Evolutionary conservation across 108 stramenopile species (phyloP).

Genomic region (Stephanodiscus triporus): DNA sequence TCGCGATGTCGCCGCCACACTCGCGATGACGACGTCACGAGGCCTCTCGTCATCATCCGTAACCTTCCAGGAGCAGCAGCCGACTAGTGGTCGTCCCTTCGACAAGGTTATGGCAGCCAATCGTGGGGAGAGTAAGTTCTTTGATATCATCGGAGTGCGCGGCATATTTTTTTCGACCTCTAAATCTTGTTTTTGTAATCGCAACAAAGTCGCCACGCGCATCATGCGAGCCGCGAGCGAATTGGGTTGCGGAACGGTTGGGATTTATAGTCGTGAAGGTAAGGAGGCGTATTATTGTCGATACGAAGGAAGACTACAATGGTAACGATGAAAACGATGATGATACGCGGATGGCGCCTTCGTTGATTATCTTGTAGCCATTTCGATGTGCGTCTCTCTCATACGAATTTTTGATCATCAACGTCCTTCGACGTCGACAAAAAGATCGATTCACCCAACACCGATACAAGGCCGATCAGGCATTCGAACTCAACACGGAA

Average conservation of each 20-base stretch:
- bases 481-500: conserved; percentile 29
- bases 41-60: background rate
- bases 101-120: conserved; percentile 5
- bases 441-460: conserved; percentile 95
- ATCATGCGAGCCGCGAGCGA: conserved; percentile 81
- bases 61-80: background rate
- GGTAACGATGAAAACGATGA: too few relatives aligned
- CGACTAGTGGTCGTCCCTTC: background rate
- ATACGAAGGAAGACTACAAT: background rate
- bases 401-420: background rate
- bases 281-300: too few relatives aligned
- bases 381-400: background rate
- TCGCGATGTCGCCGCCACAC: background rate
- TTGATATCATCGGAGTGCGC: too few relatives aligned
- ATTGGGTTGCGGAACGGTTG: conserved; percentile 76
- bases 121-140: background rate
- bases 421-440: background rate
- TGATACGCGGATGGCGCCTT: too few relatives aligned
- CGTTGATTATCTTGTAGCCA: too few relatives aligned
- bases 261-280: conserved; percentile 89
- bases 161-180: too few relatives aligned
- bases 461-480: conserved; percentile 95
- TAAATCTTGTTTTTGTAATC: too few relatives aligned
- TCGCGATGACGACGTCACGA: background rate
- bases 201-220: conserved; percentile 79